Conservation (phyloP, 768 basidiomycete genomes). For the Cubamyces lactineus region DNA sequence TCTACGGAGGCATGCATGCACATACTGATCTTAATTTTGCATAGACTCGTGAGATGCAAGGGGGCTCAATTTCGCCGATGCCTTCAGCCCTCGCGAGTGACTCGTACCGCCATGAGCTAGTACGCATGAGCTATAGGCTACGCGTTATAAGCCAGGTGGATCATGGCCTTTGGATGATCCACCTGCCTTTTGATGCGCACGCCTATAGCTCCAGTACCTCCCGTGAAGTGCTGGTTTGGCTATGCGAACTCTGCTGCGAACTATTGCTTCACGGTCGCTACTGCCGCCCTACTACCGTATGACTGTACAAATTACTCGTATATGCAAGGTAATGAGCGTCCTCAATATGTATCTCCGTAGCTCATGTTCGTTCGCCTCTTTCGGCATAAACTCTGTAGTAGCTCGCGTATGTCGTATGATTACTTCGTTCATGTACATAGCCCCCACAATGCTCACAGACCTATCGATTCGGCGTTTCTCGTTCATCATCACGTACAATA, state of each 20-base stretch:
- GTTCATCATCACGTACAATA: background rate
- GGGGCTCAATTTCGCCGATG: too few species aligned
- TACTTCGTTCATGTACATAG: too few species aligned
- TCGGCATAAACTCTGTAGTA: background rate
- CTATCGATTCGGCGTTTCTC: background rate
- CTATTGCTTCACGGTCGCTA: constrained; percentile 17
- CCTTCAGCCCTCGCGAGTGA: too few species aligned
- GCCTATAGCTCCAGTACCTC: background rate
- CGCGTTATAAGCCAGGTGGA: too few species aligned
- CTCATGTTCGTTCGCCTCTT: background rate
- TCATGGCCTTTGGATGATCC: too few species aligned
- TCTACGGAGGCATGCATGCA: background rate
- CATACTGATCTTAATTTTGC: background rate
- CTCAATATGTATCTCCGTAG: background rate
- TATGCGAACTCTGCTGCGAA: background rate
- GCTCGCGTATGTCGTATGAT: background rate
- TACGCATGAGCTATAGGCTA: too few species aligned
- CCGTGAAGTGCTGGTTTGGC: constrained; percentile 7
- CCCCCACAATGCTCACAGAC: too few species aligned
- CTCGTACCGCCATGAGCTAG: too few species aligned
- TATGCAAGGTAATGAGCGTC: constrained; percentile 10
- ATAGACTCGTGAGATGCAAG: too few species aligned
- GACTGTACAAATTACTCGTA: constrained; percentile 5
- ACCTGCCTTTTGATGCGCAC: too few species aligned
- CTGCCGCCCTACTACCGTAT: constrained; percentile 4